Evolutionary conservation across 1,284 basidiomycete genomes (phyloP), one percentile per base, ranked within the genome.

Genomic region (Sporisorium exsertum): DNA sequence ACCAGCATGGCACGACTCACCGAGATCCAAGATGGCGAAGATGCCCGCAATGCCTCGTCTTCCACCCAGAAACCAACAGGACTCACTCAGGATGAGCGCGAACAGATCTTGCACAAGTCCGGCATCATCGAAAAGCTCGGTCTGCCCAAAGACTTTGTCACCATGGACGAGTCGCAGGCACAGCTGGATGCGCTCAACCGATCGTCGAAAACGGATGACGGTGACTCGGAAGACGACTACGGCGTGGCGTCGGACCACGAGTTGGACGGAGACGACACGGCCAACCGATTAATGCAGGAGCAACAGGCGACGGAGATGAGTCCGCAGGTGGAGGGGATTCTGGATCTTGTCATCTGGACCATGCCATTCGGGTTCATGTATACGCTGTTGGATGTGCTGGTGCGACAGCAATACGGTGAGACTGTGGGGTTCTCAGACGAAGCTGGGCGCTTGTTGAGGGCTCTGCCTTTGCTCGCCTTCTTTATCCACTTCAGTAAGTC

Each of bases 321-420:
- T 35, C 61, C 72, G 3, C 27, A 46, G 12, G 55, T 77, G 13
- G 81, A 83, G 54, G 58, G 54, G 10, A 55, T 63, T 5, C 52
- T 85, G 29, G 82, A 84, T 65, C 58, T 79, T 15, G 26, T 83
- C 3, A 80, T 84, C 27, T 85, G 82, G 82, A 77, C 75, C 29
- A 83, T 85, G 63, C 83, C 83, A 20, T 82, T 85, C 42, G 67
- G 70, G 8, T 83, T 84, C 59, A 51, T 83, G 40, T 85, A 74
- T 45, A 70, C 81, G 49, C 55, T 85, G 50, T 49, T 85, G 51
- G 82, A 82, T 59, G 70, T 85, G 24, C 64, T 84, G 42, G 81
- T 84, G 18, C 68, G 81, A 52, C 82, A 85, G 69, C 84, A 85
- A 68, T 85, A 85, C 50, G 76, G 78, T 15, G 66, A 78, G 61